phyloP scores from a whole-genome alignment of 208 protist species.

The Spongospora subterranea region DNA sequence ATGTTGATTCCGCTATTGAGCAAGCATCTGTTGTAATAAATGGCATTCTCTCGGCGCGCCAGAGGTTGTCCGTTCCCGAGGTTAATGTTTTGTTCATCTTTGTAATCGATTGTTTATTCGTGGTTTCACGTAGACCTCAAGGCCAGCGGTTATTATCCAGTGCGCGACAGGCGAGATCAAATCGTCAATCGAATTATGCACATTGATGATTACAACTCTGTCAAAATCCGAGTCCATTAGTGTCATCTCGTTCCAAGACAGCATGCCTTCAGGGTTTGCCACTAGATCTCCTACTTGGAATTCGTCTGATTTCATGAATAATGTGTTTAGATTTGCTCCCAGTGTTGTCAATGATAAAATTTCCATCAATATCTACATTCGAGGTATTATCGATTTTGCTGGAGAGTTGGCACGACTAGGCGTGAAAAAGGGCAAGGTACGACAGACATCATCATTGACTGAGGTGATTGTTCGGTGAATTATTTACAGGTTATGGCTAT shows the following conservation, averaged over 20 bases:
- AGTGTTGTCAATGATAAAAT: neutral
- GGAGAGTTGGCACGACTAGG: neutral
- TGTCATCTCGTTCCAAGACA: neutral
- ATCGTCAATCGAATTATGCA: neutral
- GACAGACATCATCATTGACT: too few relatives aligned
- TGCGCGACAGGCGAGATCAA: neutral
- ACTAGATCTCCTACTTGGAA: neutral
- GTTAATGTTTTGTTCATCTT: neutral
- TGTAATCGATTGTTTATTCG: neutral
- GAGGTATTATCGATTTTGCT: constrained; percentile 1
- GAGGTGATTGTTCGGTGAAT: too few relatives aligned
- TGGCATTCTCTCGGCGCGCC: neutral
- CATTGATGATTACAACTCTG: neutral
- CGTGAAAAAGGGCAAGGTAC: neutral
- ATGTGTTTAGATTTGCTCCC: neutral
- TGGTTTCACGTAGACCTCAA: neutral
- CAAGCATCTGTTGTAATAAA: neutral
- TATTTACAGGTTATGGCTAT: neutral
- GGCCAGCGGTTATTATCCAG: neutral
- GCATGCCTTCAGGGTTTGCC: neutral
- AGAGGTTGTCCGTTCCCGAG: neutral
- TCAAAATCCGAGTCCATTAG: neutral
- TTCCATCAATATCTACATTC: neutral
- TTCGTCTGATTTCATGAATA: too few relatives aligned
- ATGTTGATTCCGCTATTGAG: neutral